A percentile compares a stretch with the other conserved stretches of the same genome.
phyloP scores from a whole-genome alignment of 305 asterid genomes.

The Ilex paraguariensis region DNA sequence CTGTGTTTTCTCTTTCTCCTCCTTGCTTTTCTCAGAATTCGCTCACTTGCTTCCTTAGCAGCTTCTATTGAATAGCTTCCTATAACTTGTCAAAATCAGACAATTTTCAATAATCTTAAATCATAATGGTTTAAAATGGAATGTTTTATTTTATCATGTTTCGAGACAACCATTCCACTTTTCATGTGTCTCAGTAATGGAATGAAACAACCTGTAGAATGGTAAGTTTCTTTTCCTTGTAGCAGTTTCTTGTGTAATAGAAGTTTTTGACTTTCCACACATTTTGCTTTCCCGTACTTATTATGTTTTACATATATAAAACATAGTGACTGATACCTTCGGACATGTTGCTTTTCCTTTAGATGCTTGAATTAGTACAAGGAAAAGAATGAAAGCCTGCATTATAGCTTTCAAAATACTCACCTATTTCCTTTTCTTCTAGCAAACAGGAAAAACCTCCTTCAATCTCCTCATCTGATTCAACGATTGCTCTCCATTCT shows the following conservation, averaged over 20 bases:
- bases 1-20: constrained; percentile 71
- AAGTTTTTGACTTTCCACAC: no score
- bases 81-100: constrained; percentile 17
- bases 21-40: constrained; percentile 82
- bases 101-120: not conserved
- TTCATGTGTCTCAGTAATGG: no score
- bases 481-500: constrained; percentile 30
- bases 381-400: constrained; percentile 10
- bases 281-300: no score
- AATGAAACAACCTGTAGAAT: not conserved
- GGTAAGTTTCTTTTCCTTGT: not conserved
- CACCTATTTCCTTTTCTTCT: constrained; percentile 55
- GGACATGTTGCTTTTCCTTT: no score
- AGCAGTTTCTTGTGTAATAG: no score
- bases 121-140: not conserved
- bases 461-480: constrained; percentile 71
- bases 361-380: constrained; percentile 4
- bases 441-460: constrained; percentile 62
- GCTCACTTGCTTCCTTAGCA: constrained; percentile 50
- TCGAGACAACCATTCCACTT: not conserved
- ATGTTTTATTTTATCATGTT: constrained; percentile 1
- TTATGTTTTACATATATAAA: no score
- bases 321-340: no score
- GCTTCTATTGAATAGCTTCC: constrained; percentile 40
- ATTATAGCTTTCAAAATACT: constrained; percentile 6